A percentile compares a stretch with the other conserved stretches of the same genome.
These are phyloP conservation scores for Zygnema cylindricum DNA, from an alignment of 139 green algal genomes.

Conservation along the genomic window DNA sequence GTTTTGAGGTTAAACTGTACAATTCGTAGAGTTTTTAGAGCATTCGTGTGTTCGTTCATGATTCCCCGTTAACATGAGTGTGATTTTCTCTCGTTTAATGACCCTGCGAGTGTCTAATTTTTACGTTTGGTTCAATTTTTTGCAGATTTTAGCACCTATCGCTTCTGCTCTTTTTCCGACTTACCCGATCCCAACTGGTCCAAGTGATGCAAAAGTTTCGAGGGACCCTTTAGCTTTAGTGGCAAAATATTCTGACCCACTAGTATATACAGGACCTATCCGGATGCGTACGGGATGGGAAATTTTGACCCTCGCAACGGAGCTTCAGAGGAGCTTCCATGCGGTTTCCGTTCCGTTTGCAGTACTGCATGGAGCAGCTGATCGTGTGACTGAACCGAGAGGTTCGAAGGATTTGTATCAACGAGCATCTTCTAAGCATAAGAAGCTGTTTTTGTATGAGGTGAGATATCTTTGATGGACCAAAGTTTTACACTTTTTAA, in stretches of 20 bases:
- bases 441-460: conserved; percentile 32
- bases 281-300: conserved; percentile 30
- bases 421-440: neutral
- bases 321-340: conserved; percentile 13
- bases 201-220: conserved; percentile 2
- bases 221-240: conserved; percentile 10
- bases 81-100: too few species aligned
- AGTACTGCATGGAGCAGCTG: conserved; percentile 20
- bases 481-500: too few species aligned
- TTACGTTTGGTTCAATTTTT: neutral
- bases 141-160: conserved; percentile 12
- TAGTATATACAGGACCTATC: conserved; percentile 38
- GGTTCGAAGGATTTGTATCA: conserved; percentile 8
- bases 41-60: too few species aligned
- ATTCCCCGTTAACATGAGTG: too few species aligned
- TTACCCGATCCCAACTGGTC: neutral
- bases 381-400: neutral
- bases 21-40: too few species aligned
- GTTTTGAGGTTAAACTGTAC: too few species aligned
- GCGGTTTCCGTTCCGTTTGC: conserved; percentile 15
- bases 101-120: too few species aligned
- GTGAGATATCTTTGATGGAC: conserved; percentile 5
- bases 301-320: conserved; percentile 9
- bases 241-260: conserved; percentile 34
- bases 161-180: conserved; percentile 8